A percentile compares a stretch with the other conserved stretches of the same genome.
These are phyloP conservation scores for Sporothrix phasma DNA, from an alignment of 2,329 filamentous ascomycete species.

Conservation along the genomic window DNA sequence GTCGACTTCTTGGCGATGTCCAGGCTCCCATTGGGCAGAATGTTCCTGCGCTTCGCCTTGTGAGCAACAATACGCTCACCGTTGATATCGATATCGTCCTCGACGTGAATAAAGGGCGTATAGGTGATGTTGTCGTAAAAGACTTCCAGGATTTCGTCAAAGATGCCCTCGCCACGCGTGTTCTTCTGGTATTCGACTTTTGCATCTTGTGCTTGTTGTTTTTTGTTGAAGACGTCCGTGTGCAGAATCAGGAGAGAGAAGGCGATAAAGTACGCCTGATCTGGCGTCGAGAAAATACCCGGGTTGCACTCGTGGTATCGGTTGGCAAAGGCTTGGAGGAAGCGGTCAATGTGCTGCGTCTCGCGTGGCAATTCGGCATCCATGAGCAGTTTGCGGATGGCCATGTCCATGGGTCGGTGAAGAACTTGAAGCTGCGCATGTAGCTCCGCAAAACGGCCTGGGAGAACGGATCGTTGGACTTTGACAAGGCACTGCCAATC, in stretches of 20 bases:
- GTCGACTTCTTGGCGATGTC: slow-evolving; percentile 55
- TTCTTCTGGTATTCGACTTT: slow-evolving; percentile 95
- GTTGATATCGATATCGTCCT: slow-evolving; percentile 77
- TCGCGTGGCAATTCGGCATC: slow-evolving; percentile 93
- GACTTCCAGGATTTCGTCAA: slow-evolving; percentile 84
- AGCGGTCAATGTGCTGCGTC: slow-evolving; percentile 94
- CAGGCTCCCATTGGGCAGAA: slow-evolving; percentile 55
- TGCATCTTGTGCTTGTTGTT: slow-evolving; percentile 99
- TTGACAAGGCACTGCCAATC: slow-evolving; percentile 77
- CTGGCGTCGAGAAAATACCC: slow-evolving; percentile 80
- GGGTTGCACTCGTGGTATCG: slow-evolving; percentile 98
- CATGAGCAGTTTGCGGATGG: slow-evolving; percentile 89
- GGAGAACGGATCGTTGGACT: slow-evolving; percentile 75
- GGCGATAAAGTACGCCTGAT: slow-evolving; percentile 96
- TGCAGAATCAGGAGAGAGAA: slow-evolving; percentile 95
- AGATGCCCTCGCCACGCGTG: slow-evolving; percentile 82
- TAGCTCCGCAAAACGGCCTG: slow-evolving; percentile 81
- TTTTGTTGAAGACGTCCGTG: slow-evolving; percentile 98
- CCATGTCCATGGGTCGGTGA: slow-evolving; percentile 96
- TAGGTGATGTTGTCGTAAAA: slow-evolving; percentile 99
- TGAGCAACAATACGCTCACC: slow-evolving; percentile 61
- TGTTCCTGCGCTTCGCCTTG: slow-evolving; percentile 59
- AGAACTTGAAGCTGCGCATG: slow-evolving; percentile 91
- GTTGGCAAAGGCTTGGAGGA: slow-evolving; percentile 88
- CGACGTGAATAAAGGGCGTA: slow-evolving; percentile 95